Evolutionary conservation across 345 rosid species (phyloP), one percentile per base, ranked within the genome.

Genomic region (Cochlearia excelsa): DNA sequence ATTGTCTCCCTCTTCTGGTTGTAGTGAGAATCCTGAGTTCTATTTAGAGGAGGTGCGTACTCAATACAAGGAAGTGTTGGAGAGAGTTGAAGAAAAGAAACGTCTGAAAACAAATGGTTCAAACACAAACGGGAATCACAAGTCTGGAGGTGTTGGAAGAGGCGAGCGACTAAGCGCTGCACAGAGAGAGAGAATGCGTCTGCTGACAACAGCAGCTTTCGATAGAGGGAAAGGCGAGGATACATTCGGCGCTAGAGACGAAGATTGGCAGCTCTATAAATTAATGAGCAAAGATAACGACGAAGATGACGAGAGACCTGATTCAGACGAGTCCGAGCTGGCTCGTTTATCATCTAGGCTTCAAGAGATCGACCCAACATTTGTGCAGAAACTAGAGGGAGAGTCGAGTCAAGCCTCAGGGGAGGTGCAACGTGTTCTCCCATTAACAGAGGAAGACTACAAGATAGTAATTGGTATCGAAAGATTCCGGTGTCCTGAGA

Each of bases 171-270:
- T 89, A 78, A 87, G 87, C 53, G 86, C 99, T 74, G 97, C 94
- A 57, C 95, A 87, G 72, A 82, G 91, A 57, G 99, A 93, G 65
- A 81, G 95, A 65, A 93, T 93, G 94, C 94, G 95, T 35, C 85
- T 93, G 69, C 81, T 89, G 31, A 93, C 99, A 29, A 82, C 95
- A 1, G 97, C 97, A 39, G 99, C 99, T 35, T 89, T 89, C 70
- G 99, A 93, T 72, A 77, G 97, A 75, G 99, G 97, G 57, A 93
- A 89, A 75, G 94, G 95, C 10, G 95, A 89, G 72, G 99, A 87
- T 74, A 85, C 88, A 23, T 93, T 87, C 63, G 95, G 97, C 50
- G 74, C 95, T 61, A 87, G 51, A 75, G 99, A 93, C 57, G 99
- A 93, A 80, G 95, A 93, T 74, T 87, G 99, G 99, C 91, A 93